Evolutionary conservation across 331 rosid species (phyloP), one percentile per base, ranked within the genome.

Genomic region (Pyrus hybrid): DNA sequence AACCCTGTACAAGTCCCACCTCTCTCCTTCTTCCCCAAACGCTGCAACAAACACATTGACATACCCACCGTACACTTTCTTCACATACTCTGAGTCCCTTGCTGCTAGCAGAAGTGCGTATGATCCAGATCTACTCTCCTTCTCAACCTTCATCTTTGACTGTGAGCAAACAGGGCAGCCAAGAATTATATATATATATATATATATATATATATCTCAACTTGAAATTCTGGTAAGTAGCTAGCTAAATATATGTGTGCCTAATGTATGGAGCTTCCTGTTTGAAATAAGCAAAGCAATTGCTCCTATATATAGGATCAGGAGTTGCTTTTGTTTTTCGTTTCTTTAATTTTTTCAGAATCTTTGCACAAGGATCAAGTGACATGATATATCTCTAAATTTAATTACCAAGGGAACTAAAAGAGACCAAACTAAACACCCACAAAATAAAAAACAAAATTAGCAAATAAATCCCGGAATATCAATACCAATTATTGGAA

Each of bases 1-100:
- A 11, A 83, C 89, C 67, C 83, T 83, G 70, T 74, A 85, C 84
- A 91, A 65, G 76, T 89, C 93, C 95, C 95, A 89, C 17, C 21
- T 80, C 18, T 89, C 93, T 33, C 87, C 95, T 79, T 86, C 92
- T 45, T 76, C 88, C 20, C 91, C 95, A 35, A 87, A 91, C 57
- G 89, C 86, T 54, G 80, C 74, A 30, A 73, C 75, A 49, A 70
- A 91, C 56, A 91, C 86, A 51, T 86, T 73, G 53, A 86, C 82
- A 82, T 85, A 89, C 29, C 93, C 90, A 6, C 89, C 95, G n/a
- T 89, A 83, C 16, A 75, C 80, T 71, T 83, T 79, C 81, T 85
- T 79, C 58, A 82, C 90, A 51, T 87, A 86, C 5, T 87, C 97
- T 5, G 91, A 86, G 30, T 91, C 97, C 51, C 66, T 70, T 29